phyloP scores from a whole-genome alignment of 2,329 filamentous ascomycete genomes.

The Xylaria sp. region DNA sequence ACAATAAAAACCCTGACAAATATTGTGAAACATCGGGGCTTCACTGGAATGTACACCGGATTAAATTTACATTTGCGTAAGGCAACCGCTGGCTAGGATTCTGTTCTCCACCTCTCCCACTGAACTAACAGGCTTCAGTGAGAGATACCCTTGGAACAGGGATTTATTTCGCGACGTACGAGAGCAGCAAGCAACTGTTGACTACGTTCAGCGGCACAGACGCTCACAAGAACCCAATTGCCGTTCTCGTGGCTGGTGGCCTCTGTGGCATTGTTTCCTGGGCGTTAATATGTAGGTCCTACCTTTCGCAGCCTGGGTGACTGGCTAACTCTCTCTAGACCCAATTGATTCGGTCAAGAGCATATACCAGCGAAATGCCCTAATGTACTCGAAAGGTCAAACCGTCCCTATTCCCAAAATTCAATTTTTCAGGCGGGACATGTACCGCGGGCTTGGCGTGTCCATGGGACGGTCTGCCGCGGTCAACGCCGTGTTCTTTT shows the following conservation, averaged over 20 bases:
- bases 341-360: constrained; percentile 86
- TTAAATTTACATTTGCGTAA: constrained; percentile 81
- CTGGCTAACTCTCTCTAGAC: constrained; percentile 54
- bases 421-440: constrained; percentile 78
- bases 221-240: constrained; percentile 80
- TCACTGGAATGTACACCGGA: constrained; percentile 81
- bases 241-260: constrained; percentile 81
- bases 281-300: constrained; percentile 75
- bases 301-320: constrained; percentile 1
- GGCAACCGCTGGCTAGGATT: constrained; percentile 46
- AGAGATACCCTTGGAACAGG: constrained; percentile 85
- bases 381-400: constrained; percentile 75
- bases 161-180: constrained; percentile 91
- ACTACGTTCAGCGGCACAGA: constrained; percentile 78
- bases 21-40: constrained; percentile 79
- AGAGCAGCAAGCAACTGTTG: constrained; percentile 84
- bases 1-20: constrained; percentile 81
- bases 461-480: constrained; percentile 85
- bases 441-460: constrained; percentile 85
- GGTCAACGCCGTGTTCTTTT: constrained; percentile 91
- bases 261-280: constrained; percentile 86
- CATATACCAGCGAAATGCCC: constrained; percentile 84
- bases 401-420: constrained; percentile 76
- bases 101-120: background rate
- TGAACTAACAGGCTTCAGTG: constrained; percentile 61